Base-by-base conservation (phyloP, 2,329 filamentous ascomycete species). In the Arthrocladium fulminans region DNA sequence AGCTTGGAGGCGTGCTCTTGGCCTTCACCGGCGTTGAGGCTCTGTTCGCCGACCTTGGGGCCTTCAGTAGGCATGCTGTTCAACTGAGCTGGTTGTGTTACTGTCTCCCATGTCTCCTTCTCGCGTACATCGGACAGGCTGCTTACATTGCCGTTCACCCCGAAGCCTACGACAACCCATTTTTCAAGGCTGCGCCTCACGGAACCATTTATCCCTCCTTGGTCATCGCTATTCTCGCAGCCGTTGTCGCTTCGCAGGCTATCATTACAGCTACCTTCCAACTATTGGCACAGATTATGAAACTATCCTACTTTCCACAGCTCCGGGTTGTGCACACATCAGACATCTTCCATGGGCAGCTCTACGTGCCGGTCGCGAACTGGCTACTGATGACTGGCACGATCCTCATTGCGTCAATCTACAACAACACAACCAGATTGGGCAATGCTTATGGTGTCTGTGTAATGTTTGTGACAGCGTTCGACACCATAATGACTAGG, bases 21-120 rank as follows among this genome's bases (percentile, higher is more conserved):
- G 76, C 81, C 2, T 88, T 89, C 58, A 88, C 85, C 1, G 84
- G 81, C 15, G 82, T 86, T n/a, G 85, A 88, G 61, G 83, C 84
- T 1, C 70, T 89, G 1, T 89, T 88, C 60, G 84, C 85, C 2
- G 84, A 89, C 57, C 70, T 89, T 5, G 85, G 84, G 27, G 85
- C 85, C 19, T 89, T 89, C 63, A 78, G 76, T 62, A 73, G 76
- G 52, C 45, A 75, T 35, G 83, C 85, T 0, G 80, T 89, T 45
- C 84, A 86, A 60, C 70, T 88, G 13, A 83, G 77, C 37, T 89
- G 85, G 85, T 67, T 88, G 3, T 70, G 72, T 45, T 80, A 80
- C 55, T 75, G 77, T 2, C 85, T 80, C 52, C 86, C 86, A 0
- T 86, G 83, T 58, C 70, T 83, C 15, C 55, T 73, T 13, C 37